Evolutionary conservation across 805 yeast genomes (phyloP), one percentile per base, ranked within the genome.

Genomic region (Starmerella potacharoeniae): DNA sequence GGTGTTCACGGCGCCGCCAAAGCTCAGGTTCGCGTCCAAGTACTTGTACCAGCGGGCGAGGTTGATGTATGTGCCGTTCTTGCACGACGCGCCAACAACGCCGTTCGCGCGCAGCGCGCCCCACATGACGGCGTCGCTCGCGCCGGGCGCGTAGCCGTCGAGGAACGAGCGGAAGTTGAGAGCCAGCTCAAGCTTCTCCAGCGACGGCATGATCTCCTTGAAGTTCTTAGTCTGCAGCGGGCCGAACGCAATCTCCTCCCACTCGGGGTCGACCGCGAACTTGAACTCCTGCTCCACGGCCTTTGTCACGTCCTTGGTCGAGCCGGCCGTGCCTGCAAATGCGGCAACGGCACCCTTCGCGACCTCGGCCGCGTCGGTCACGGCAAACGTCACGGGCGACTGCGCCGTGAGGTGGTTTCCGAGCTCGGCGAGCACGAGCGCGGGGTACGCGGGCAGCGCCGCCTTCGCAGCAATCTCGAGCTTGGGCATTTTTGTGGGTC

Each of bases 91-190:
- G 29, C 93, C 96, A 76, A 90, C 86, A 68, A 91, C 83, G 53
- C 95, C 88, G 69, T 93, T 91, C 59, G 95, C 86, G 73, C 97
- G 82, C 63, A 91, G 75, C 49, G 84, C 86, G 70, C 97, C 97
- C 97, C 97, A 91, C 22, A 85, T 76, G 14, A 91, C 86, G 58
- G 88, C 75, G 71, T 91, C 98, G 52, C 95, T 93, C 45, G 82
- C 69, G 13, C 95, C 74, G 59, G 77, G 73, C n/a, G 73, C 52
- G 71, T 81, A 77, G 41, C 93, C 95, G 54, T 78, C 71, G 53
- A 88, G 68, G 68, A 79, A 90, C 7, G 96, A 79, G 67, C 96
- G 80, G 76, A 86, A 80, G 77, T 87, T 87, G 70, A 91, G 77
- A 69, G 84, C 90, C 47, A 82, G 71, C 64, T 91, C 96, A 64